Conservation (phyloP, 169 alveolate species). For the Plasmodium fragile region DNA sequence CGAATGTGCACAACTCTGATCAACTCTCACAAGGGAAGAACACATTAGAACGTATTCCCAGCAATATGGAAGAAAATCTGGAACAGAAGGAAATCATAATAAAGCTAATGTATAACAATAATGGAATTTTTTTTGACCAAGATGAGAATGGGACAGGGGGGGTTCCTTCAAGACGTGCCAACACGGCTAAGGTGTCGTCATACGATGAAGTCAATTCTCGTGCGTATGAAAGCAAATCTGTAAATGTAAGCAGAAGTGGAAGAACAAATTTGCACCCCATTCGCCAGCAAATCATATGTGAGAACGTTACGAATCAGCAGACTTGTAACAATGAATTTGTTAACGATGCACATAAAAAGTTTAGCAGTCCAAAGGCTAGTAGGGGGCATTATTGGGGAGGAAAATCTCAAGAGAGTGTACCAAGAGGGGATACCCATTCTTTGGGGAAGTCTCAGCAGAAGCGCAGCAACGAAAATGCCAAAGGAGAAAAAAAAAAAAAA, state of each 20-base stretch:
- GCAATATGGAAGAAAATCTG: not conserved
- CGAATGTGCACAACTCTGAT: conserved; percentile 8
- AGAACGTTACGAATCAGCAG: not conserved
- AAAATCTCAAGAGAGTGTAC: not conserved
- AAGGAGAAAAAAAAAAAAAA: not conserved
- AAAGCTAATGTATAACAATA: conserved; percentile 62
- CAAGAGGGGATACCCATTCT: not conserved
- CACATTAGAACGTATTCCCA: not conserved
- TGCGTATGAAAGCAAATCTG: not conserved
- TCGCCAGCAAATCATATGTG: not conserved
- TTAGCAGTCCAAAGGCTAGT: not conserved
- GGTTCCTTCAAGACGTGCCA: not conserved
- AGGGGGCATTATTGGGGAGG: not conserved
- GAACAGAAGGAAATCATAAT: conserved; percentile 50
- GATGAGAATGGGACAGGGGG: conserved; percentile 10
- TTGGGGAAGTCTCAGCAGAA: not conserved
- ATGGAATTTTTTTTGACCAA: conserved; percentile 51
- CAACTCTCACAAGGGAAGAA: not conserved
- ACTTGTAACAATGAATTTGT: not conserved
- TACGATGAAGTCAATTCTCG: not conserved
- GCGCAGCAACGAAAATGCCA: not conserved
- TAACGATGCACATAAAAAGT: not conserved
- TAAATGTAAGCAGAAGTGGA: not conserved
- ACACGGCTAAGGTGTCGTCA: not conserved
- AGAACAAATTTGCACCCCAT: not conserved